Evolutionary conservation across 371 early-diverging fungal species (phyloP), one percentile per base, ranked within the genome.

Genomic region (Smittium culicis): DNA sequence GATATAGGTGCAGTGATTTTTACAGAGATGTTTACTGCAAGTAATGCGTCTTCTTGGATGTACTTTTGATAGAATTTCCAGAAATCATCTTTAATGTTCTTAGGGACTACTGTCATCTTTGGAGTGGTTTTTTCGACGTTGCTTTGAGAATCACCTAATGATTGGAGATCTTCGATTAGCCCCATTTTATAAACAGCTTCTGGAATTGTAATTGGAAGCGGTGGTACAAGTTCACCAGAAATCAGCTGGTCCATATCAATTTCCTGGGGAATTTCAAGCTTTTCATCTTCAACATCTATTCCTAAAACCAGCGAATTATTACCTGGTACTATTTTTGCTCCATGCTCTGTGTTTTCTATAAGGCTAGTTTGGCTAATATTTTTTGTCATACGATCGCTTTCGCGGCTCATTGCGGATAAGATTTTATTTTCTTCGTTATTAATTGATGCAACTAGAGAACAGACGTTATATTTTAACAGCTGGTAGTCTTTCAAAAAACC

Each of bases 401-500:
- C 35, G 31, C 2, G 11, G 20, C 20, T 20, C 20, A 20, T 45
- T 45, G 5, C 27, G 11, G 8, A 8, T 25, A 16, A 8, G 3
- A 3, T 5, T 57, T 16, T 27, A 57, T 57, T 57, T 5, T 27
- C 27, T 5, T 57, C 27, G 27, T 57, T 57, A n/a, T 30, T 16
- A 17, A 61, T 24, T 17, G 57, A 34, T 24, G 33, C 55, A 8
- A 67, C 61, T 25, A 45, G 20, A 59, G 54, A 59, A 55, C 68
- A 67, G 29, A 67, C 68, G 20, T 35, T 34, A 29, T 20, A 67
- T 55, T 67, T 67, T 34, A 67, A 35, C 3, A 62, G 64, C 33
- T 67, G 68, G 64, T 67, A 67, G 35, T 67, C 68, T 30, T 64
- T 61, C 11, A 67, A 34, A 33, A 67, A 67, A 14, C 30, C 68